Base-by-base conservation (phyloP, 163 green algal species). In the Scenedesmus sp. region DNA sequence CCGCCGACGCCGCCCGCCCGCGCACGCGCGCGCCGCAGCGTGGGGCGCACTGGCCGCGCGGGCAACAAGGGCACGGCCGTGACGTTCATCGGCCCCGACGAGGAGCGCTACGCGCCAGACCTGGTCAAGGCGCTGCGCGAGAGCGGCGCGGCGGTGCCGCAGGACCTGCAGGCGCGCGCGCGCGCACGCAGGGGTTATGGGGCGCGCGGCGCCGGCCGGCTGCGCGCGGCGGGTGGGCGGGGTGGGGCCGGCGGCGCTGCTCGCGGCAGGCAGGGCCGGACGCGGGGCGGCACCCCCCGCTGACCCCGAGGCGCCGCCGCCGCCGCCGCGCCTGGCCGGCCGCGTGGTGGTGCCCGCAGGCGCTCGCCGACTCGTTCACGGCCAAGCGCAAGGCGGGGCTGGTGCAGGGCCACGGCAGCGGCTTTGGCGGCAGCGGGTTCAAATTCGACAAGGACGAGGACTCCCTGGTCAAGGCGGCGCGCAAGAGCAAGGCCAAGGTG, bases 381-480 rank as follows among this genome's bases (percentile, higher is more conserved):
- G 78, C 63, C n/a, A 98, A 98, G 86, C 81, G 90, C 70, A 94
- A 94, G 81, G 77, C 85, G 20, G 93, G 94, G 3, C 73, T 89
- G 45, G 95, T 91, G 20, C 75, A 93, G 57, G 90, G 77, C 29
- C 93, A 97, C 66, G 86, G 91, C 53, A 93, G 78, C 48, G 95
- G 95, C 26, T 99, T 94, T 80, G 96, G 96, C 63, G 96, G 96
- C 53, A 91, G 78, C 26, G 96, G 96, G 36, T 99, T 97, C 89
- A 98, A 98, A 85, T 99, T 99, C 75, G 87, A 98, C 84, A 75
- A 85, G 22, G 76, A 85, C 22, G 95, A 98, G 84, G 95, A 97
- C 15, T 88, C 93, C 10, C 78, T 86, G 64, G 76, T 90, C 62
- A 96, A 94, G 84, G 77, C 78, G 29, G 63, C 54, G 0, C 67